These are phyloP conservation scores for Thymus quinquecostatus DNA, from an alignment of 257 asterid genomes.

Conservation along the genomic window DNA sequence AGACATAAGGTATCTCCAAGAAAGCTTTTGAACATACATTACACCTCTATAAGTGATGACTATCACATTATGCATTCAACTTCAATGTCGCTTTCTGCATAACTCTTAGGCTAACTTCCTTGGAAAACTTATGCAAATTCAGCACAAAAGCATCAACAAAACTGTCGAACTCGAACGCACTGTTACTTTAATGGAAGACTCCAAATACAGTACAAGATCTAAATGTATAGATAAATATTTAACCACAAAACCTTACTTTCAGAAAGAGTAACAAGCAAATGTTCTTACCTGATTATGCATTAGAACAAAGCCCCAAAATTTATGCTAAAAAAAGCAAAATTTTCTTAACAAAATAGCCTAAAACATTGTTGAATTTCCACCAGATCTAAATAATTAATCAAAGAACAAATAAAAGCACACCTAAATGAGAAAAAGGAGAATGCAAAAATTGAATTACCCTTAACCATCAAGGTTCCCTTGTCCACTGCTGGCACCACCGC, in stretches of 20 bases:
- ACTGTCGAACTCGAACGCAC: neutral
- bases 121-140: too few species aligned
- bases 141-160: neutral
- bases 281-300: too few species aligned
- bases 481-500: conserved; percentile 52
- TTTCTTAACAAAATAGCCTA: conserved; percentile 1
- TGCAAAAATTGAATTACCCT: conserved; percentile 48
- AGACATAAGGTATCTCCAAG: too few species aligned
- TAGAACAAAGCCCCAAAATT: too few species aligned
- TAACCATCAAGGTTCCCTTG: conserved; percentile 73
- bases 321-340: neutral
- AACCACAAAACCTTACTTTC: neutral
- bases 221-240: neutral
- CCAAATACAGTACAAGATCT: neutral
- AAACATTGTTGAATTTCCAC: neutral
- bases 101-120: too few species aligned
- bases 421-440: neutral
- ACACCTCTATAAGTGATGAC: too few species aligned
- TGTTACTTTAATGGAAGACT: too few species aligned
- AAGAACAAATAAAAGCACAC: neutral
- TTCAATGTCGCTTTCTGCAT: too few species aligned
- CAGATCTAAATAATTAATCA: conserved; percentile 30
- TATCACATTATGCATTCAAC: too few species aligned
- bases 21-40: too few species aligned
- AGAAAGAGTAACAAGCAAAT: too few species aligned